Percentiles rank a stretch among this genome's conserved stretches.
phyloP scores from a whole-genome alignment of 2,329 filamentous ascomycete species.

The Diplodia seriata region DNA sequence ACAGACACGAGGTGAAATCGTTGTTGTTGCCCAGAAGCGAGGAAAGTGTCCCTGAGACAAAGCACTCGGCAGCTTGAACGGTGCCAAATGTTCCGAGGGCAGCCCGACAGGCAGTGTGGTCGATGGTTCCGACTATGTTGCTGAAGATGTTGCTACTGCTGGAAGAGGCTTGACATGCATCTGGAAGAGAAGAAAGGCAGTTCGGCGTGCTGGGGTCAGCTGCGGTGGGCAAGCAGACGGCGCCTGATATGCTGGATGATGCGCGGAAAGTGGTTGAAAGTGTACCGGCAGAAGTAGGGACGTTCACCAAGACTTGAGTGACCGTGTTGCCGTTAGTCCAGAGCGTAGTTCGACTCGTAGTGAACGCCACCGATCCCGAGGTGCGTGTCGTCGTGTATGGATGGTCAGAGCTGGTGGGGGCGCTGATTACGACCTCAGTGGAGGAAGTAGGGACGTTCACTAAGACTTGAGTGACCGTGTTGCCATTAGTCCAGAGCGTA shows the following conservation, averaged over 20 bases:
- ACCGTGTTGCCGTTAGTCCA: background rate
- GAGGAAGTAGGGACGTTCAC: background rate
- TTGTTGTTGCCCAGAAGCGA: background rate
- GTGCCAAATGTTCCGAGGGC: background rate
- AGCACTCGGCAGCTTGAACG: background rate
- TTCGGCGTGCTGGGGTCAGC: background rate
- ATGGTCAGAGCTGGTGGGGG: too few relatives aligned
- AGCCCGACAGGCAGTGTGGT: background rate
- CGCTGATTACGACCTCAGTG: background rate
- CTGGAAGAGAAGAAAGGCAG: background rate
- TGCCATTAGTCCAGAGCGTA: background rate
- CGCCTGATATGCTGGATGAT: background rate
- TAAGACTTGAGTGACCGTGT: background rate
- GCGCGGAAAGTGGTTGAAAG: background rate
- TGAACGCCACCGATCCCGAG: background rate
- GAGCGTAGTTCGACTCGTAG: background rate
- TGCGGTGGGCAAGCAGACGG: constrained; percentile 1
- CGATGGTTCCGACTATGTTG: background rate
- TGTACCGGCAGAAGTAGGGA: background rate
- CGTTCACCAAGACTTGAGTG: background rate
- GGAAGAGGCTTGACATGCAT: background rate
- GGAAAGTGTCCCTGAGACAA: background rate
- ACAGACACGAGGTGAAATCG: background rate
- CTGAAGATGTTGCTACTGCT: background rate
- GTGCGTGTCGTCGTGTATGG: background rate